These are phyloP conservation scores for Polytrichum commune DNA, from an alignment of 225 moss, liverwort and hornwort genomes.

Conservation along the genomic window DNA sequence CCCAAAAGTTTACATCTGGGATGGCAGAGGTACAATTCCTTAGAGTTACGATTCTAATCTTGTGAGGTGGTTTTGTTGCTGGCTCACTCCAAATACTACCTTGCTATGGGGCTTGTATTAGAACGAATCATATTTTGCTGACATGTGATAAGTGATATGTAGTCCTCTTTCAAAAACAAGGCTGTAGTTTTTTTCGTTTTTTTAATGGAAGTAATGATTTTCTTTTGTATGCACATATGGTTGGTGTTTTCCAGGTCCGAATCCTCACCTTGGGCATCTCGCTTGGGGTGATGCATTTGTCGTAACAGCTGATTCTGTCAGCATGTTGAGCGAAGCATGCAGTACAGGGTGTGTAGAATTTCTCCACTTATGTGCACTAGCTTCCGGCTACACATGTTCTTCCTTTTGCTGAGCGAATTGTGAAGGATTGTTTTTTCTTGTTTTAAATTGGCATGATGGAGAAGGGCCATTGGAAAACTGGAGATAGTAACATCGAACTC, in stretches of 20 bases:
- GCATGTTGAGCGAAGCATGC: conserved; percentile 95
- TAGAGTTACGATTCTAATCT: not conserved
- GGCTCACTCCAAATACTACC: too few relatives aligned
- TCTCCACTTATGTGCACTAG: not conserved
- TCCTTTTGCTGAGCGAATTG: too few relatives aligned
- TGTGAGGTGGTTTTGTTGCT: not conserved
- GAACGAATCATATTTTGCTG: not conserved
- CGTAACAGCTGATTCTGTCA: conserved; percentile 89
- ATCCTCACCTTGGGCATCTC: conserved; percentile 93
- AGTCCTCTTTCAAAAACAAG: not conserved
- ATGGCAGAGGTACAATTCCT: conserved; percentile 68
- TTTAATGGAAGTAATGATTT: too few relatives aligned
- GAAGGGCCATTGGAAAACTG: not conserved
- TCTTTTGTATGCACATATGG: not conserved
- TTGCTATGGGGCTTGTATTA: not conserved
- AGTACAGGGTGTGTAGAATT: conserved; percentile 72
- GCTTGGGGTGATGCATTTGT: conserved; percentile 94
- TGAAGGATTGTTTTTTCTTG: too few relatives aligned
- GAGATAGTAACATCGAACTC: conserved; percentile 1
- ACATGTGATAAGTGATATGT: too few relatives aligned
- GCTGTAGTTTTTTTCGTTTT: too few relatives aligned
- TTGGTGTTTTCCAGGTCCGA: conserved; percentile 56
- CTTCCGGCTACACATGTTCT: conserved; percentile 8
- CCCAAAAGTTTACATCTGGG: conserved; percentile 82
- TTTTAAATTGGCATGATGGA: conserved; percentile 5